Conservation (phyloP, 2,329 filamentous ascomycete genomes). For the Podosphaera xanthii region DNA sequence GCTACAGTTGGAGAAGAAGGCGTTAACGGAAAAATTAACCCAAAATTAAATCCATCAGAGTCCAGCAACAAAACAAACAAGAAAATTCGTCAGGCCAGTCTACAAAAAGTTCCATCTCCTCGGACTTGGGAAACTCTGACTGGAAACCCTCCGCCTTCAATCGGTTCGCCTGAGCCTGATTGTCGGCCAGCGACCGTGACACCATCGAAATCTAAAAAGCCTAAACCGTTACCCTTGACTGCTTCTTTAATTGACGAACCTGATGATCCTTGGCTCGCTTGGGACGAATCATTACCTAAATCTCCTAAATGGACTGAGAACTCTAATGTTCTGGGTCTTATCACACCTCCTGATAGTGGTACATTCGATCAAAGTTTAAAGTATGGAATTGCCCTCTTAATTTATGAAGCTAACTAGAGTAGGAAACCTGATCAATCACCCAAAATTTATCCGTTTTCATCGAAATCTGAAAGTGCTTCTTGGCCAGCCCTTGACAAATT, state of each 20-base stretch:
- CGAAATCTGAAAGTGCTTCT: conserved; percentile 17
- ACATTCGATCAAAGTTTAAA: conserved; percentile 9
- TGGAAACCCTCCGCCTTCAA: conserved; percentile 3
- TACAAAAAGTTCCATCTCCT: conserved; percentile 8
- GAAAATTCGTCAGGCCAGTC: conserved; percentile 18
- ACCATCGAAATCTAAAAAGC: conserved; percentile 7
- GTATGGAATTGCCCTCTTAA: conserved; percentile 6
- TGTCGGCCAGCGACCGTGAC: conserved; percentile 3
- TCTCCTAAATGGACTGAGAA: conserved; percentile 40
- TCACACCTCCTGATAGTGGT: conserved; percentile 10
- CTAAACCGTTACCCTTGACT: conserved; percentile 9
- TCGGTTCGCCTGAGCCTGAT: conserved; percentile 1
- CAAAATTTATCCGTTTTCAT: conserved; percentile 7
- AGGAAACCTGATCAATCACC: conserved; percentile 8
- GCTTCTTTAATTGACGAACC: conserved; percentile 17
- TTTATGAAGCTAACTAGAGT: conserved; percentile 5
- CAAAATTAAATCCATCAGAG: conserved; percentile 16
- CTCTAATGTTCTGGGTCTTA: conserved; percentile 11
- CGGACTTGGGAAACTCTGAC: conserved; percentile 15
- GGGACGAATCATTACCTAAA: conserved; percentile 32
- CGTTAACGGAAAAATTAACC: conserved; percentile 27
- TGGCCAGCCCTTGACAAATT: conserved; percentile 24
- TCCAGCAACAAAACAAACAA: conserved; percentile 2
- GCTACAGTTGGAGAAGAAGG: conserved; percentile 91
- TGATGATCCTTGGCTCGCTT: conserved; percentile 39